Conservation (phyloP, 345 rosid species). For the Rhizophora mangle region DNA sequence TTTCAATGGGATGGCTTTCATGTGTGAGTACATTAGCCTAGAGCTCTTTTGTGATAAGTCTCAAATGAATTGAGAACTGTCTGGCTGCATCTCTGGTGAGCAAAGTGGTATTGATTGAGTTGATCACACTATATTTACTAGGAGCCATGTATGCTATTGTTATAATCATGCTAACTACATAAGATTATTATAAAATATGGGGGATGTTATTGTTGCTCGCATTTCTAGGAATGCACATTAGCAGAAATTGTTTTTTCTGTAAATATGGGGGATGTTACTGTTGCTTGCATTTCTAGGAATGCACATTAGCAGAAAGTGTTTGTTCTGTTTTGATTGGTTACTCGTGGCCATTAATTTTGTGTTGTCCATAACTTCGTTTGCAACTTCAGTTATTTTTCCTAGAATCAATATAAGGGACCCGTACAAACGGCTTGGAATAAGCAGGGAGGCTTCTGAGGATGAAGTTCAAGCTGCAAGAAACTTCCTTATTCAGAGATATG, state of each 20-base stretch:
- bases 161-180: background rate
- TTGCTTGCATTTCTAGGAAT: background rate
- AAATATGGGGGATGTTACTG: background rate
- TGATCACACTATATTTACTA: no score
- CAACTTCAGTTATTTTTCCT: slow-evolving; percentile 65
- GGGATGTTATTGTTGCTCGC: slow-evolving; percentile 2
- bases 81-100: no score
- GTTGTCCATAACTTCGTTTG: slow-evolving; percentile 16
- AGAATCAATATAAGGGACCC: slow-evolving; percentile 80
- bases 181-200: background rate
- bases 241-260: background rate
- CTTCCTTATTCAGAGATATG: slow-evolving; percentile 73
- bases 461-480: slow-evolving; percentile 92
- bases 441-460: slow-evolving; percentile 89
- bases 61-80: no score
- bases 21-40: no score
- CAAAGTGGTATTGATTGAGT: no score
- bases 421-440: slow-evolving; percentile 86
- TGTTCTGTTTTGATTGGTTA: background rate
- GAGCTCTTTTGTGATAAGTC: no score
- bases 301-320: background rate
- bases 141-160: background rate
- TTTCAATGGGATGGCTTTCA: no score
- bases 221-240: background rate
- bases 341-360: background rate